A percentile compares a stretch with the other conserved stretches of the same genome.
These are phyloP conservation scores for Fusarium tjaetaba DNA, from an alignment of 2,329 filamentous ascomycete species.

Conservation along the genomic window DNA sequence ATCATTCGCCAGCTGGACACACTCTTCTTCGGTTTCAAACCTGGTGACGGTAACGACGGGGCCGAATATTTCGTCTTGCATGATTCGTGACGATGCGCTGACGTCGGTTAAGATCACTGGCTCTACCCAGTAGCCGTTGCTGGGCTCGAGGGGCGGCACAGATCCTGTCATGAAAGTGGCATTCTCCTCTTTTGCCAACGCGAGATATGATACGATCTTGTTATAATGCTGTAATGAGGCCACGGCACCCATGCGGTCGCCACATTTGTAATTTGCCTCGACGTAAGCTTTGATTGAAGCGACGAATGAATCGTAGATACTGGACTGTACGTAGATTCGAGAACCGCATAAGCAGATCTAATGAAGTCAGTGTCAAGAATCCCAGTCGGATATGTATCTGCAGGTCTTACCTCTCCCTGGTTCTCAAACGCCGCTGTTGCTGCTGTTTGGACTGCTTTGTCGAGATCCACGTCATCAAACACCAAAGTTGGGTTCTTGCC, in stretches of 20 bases:
- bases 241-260: background rate
- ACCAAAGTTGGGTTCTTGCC: background rate
- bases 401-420: background rate
- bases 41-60: background rate
- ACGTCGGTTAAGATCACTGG: background rate
- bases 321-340: background rate
- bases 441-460: background rate
- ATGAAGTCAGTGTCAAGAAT: background rate
- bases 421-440: background rate
- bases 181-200: background rate
- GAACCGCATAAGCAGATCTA: background rate
- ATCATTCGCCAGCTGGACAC: background rate
- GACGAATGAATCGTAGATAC: background rate
- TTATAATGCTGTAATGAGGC: background rate
- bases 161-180: background rate
- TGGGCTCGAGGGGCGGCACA: background rate
- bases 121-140: background rate
- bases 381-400: fast-evolving
- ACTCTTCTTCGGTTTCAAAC: background rate
- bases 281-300: background rate
- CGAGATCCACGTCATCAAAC: background rate
- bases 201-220: background rate
- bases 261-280: background rate
- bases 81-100: background rate
- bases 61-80: background rate